Evolutionary conservation across 768 basidiomycete genomes (phyloP).

Genomic region (Chiua virens): DNA sequence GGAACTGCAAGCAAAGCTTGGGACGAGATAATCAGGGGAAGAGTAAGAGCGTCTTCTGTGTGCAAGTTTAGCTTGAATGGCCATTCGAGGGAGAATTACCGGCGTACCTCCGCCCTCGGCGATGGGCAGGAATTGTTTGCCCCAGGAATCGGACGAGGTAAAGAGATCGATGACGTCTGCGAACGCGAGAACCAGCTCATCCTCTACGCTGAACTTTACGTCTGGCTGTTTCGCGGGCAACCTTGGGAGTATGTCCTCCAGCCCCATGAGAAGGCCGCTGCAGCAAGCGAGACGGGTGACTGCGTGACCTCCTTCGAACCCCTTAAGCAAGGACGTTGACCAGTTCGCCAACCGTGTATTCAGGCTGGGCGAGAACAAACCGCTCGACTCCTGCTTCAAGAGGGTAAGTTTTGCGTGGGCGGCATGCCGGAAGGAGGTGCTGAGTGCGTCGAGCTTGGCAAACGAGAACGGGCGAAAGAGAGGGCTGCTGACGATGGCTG

Average conservation of each 20-base stretch:
- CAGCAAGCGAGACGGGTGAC: conserved; percentile 61
- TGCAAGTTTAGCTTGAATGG: conserved; percentile 6
- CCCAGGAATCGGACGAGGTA: conserved; percentile 50
- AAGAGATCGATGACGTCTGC: conserved; percentile 75
- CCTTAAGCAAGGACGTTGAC: conserved; percentile 51
- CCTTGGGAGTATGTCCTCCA: conserved; percentile 49
- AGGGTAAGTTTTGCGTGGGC: conserved; percentile 27
- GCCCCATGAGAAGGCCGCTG: conserved; percentile 62
- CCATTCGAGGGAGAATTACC: neutral
- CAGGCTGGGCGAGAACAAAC: conserved; percentile 34
- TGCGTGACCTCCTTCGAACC: conserved; percentile 65
- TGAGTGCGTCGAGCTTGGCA: conserved; percentile 28
- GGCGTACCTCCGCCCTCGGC: conserved; percentile 42
- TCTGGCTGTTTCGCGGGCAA: conserved; percentile 30
- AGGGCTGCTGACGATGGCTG: conserved; percentile 31
- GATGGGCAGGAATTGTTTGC: conserved; percentile 63
- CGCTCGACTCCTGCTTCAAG: conserved; percentile 30
- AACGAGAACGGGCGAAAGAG: conserved; percentile 32
- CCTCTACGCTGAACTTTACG: conserved; percentile 51
- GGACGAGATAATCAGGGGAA: conserved; percentile 54
- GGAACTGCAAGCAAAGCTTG: conserved; percentile 59
- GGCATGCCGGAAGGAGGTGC: conserved; percentile 31
- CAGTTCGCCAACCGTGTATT: conserved; percentile 48
- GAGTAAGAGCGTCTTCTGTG: conserved; percentile 43
- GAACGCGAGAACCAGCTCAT: conserved; percentile 65